Evolutionary conservation across 805 yeast genomes (phyloP).

Genomic region (Zygosaccharomyces pseudorouxii): DNA sequence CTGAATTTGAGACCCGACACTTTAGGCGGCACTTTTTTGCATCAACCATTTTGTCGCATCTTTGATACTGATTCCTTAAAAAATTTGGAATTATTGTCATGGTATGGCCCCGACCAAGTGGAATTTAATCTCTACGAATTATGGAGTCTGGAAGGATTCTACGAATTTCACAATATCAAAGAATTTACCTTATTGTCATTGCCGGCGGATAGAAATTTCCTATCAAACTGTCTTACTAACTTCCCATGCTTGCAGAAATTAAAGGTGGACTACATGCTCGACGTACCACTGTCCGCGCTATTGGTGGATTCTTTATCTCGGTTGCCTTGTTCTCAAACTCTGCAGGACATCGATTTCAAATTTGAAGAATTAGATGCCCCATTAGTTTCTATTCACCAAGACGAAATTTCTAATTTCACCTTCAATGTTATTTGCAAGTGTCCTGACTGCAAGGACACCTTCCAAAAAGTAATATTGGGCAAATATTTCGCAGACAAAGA

Average conservation of each 20-base stretch:
- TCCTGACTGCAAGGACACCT: constrained; percentile 26
- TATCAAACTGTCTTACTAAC: constrained; percentile 26
- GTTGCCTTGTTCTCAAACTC: constrained; percentile 22
- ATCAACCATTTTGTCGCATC: constrained; percentile 26
- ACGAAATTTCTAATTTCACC: constrained; percentile 19
- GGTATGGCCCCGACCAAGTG: constrained; percentile 33
- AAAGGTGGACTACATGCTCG: constrained; percentile 35
- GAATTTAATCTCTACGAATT: constrained; percentile 20
- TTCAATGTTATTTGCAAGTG: constrained; percentile 26
- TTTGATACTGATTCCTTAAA: constrained; percentile 31
- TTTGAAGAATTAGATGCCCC: constrained; percentile 24
- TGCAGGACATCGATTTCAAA: constrained; percentile 35
- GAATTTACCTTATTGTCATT: constrained; percentile 35
- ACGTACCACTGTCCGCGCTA: constrained; percentile 18
- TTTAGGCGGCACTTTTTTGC: constrained; percentile 11
- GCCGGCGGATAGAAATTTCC: constrained; percentile 19
- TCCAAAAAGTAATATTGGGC: constrained; percentile 23
- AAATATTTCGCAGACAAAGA: constrained; percentile 32
- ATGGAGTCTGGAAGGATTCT: constrained; percentile 31
- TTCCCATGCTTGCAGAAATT: constrained; percentile 29
- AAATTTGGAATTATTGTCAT: constrained; percentile 36
- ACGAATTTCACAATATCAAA: constrained; percentile 30
- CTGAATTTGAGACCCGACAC: constrained; percentile 32
- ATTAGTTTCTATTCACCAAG: constrained; percentile 21
- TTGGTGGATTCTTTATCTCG: constrained; percentile 24